Conservation (phyloP, 495 filamentous ascomycete genomes). For the Oidiodendron maius region DNA sequence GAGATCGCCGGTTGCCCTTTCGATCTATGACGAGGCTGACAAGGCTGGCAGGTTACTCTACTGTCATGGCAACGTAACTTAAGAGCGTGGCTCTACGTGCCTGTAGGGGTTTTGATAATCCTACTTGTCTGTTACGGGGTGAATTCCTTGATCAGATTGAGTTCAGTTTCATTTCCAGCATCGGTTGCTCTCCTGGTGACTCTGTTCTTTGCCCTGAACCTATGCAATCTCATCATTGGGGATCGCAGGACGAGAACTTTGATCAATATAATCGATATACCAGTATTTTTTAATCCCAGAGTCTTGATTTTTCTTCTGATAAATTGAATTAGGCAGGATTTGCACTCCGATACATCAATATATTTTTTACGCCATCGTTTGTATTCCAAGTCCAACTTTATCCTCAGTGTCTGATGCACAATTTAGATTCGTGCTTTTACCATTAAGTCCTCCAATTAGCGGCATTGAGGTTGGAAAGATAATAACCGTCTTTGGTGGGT, state of each 20-base stretch:
- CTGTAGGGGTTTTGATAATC: slow-evolving; percentile 38
- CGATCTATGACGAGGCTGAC: slow-evolving; percentile 10
- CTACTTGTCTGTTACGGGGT: slow-evolving; percentile 46
- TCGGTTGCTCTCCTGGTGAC: slow-evolving; percentile 45
- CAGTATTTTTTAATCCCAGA: slow-evolving; percentile 27
- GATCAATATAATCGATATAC: slow-evolving; percentile 40
- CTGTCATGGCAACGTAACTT: slow-evolving; percentile 31
- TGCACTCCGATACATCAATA: slow-evolving; percentile 48
- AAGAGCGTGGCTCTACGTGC: slow-evolving; percentile 42
- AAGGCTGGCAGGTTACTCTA: slow-evolving; percentile 12
- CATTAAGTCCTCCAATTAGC: slow-evolving; percentile 43
- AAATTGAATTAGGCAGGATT: slow-evolving; percentile 36
- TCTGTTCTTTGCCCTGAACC: slow-evolving; percentile 38
- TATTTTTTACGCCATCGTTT: slow-evolving; percentile 44
- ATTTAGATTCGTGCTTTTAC: slow-evolving; percentile 41
- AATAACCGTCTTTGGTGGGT: slow-evolving; percentile 45
- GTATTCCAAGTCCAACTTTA: not conserved
- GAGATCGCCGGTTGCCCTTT: not conserved
- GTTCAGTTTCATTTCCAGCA: slow-evolving; percentile 44
- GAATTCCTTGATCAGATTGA: slow-evolving; percentile 39
- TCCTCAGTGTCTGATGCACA: not conserved
- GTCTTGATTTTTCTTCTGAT: not conserved
- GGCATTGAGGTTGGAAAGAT: slow-evolving; percentile 48
- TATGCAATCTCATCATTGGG: slow-evolving; percentile 36
- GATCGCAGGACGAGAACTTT: slow-evolving; percentile 36